Percentiles rank a stretch among this genome's conserved stretches.
These are phyloP conservation scores for Russula virescens DNA, from an alignment of 768 basidiomycete genomes.

Conservation along the genomic window DNA sequence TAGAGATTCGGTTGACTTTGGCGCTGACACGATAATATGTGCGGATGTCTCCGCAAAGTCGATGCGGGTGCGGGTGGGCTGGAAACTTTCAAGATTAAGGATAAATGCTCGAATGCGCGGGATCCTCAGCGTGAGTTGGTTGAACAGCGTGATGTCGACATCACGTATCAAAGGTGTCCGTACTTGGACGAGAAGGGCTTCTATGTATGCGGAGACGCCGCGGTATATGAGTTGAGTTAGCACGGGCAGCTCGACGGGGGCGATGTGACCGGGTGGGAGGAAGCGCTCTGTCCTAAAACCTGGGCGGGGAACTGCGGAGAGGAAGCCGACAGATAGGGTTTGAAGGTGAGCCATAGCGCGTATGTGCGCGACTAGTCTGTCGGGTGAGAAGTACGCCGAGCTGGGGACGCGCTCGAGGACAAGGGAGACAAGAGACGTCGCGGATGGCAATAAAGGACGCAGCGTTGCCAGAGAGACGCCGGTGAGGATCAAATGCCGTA, in stretches of 20 bases:
- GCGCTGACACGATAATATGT: neutral
- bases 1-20: neutral
- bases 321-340: slow-evolving; percentile 11
- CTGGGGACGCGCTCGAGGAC: slow-evolving; percentile 17
- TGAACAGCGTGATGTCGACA: slow-evolving; percentile 11
- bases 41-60: slow-evolving; percentile 4
- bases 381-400: slow-evolving; percentile 11
- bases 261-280: neutral
- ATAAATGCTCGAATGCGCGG: slow-evolving; percentile 5
- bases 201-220: slow-evolving; percentile 10
- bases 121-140: slow-evolving; percentile 8
- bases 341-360: slow-evolving; percentile 5
- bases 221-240: slow-evolving; percentile 14
- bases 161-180: slow-evolving; percentile 3
- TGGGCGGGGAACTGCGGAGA: slow-evolving; percentile 10
- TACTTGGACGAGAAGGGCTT: slow-evolving; percentile 11
- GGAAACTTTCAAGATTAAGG: neutral
- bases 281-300: slow-evolving; percentile 2
- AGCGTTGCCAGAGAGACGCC: slow-evolving; percentile 5
- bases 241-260: slow-evolving; percentile 5
- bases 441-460: neutral
- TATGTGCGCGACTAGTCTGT: slow-evolving; percentile 3
- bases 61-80: neutral
- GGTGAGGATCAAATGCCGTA: slow-evolving; percentile 8
- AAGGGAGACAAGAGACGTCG: slow-evolving; percentile 13